A percentile compares a stretch with the other conserved stretches of the same genome.
Evolutionary conservation across 2,329 filamentous ascomycete species (phyloP).

Genomic region (Beauveria sp.): DNA sequence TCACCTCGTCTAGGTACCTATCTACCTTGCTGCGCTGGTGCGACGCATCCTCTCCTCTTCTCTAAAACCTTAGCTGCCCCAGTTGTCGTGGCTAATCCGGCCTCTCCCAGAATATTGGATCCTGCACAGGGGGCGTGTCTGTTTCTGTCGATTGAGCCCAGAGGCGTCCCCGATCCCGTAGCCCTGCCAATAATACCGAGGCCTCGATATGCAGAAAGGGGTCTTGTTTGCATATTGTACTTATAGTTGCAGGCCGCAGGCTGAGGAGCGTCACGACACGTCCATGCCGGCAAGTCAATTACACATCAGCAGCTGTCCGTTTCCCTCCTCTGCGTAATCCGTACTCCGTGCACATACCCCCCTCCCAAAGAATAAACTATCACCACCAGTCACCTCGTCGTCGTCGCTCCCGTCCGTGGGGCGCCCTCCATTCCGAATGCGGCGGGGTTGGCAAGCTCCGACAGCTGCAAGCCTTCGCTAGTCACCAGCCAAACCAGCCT

Average conservation of each 20-base stretch:
- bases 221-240: background rate
- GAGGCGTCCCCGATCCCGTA: slow-evolving; percentile 1
- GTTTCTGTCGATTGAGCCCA: slow-evolving; percentile 4
- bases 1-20: too few relatives aligned
- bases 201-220: background rate
- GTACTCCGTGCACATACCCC: background rate
- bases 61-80: background rate
- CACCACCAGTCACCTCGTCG: background rate
- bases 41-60: background rate
- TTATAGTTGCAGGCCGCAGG: background rate
- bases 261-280: background rate
- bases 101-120: slow-evolving; percentile 4
- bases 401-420: background rate
- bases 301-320: background rate
- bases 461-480: slow-evolving; percentile 9
- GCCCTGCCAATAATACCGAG: background rate
- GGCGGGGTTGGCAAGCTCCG: slow-evolving; percentile 8
- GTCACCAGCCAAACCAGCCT: too few relatives aligned
- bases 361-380: background rate
- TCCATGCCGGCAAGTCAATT: background rate
- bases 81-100: background rate
- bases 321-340: background rate
- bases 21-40: background rate
- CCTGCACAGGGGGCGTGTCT: background rate
- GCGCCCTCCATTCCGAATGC: slow-evolving; percentile 15